Evolutionary conservation across 2,329 filamentous ascomycete genomes (phyloP).

Genomic region (Monosporascus sp.): DNA sequence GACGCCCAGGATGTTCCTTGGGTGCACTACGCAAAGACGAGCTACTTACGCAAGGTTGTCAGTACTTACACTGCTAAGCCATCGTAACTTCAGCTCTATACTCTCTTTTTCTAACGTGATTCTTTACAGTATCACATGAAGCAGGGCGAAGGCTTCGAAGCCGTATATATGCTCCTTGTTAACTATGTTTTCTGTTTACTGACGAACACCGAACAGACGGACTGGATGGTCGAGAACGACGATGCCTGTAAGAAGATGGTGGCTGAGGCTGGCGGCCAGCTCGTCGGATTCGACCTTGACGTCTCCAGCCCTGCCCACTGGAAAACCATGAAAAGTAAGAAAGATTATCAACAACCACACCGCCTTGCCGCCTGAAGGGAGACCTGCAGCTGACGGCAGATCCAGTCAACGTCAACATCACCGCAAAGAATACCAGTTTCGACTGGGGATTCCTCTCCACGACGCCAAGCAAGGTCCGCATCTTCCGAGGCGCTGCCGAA

Average conservation of each 20-base stretch:
- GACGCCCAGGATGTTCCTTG: neutral
- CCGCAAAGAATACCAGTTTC: neutral
- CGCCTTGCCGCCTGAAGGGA: neutral
- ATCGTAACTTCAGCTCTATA: neutral
- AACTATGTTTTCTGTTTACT: neutral
- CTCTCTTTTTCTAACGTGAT: neutral
- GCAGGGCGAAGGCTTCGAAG: neutral
- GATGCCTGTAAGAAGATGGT: slow-evolving; percentile 6
- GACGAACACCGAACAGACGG: neutral
- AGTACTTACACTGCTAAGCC: neutral
- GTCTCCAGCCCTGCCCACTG: neutral
- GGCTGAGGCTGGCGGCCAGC: slow-evolving; percentile 1
- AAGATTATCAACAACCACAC: neutral
- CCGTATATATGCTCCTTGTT: neutral
- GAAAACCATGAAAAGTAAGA: slow-evolving; percentile 1
- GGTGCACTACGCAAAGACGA: slow-evolving; percentile 1
- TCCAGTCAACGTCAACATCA: slow-evolving; percentile 6
- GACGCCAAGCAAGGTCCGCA: neutral
- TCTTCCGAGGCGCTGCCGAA: slow-evolving; percentile 1
- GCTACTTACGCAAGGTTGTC: neutral
- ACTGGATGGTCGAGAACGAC: slow-evolving; percentile 6
- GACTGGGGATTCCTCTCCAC: slow-evolving; percentile 5
- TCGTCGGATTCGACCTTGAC: neutral
- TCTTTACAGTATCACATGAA: neutral
- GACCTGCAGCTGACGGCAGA: neutral